Conservation (phyloP, 768 basidiomycete species). For the Phaeolepiota aurea region DNA sequence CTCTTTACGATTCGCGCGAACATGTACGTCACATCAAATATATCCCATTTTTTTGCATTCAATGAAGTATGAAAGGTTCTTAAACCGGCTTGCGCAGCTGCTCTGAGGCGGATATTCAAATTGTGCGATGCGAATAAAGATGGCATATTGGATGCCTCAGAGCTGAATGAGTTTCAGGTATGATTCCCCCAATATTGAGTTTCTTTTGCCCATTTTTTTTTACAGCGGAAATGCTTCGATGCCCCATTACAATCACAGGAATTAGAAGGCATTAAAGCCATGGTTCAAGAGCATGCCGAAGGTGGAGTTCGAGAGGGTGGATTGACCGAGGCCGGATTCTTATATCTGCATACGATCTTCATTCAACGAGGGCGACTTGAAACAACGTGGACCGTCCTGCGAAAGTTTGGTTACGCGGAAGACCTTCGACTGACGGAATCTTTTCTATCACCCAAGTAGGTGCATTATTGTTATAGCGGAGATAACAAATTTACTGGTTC, state of each 20-base stretch:
- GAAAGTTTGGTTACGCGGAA: constrained; percentile 94
- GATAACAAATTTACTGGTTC: constrained; percentile 2
- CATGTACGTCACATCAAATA: constrained; percentile 47
- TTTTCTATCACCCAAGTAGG: constrained; percentile 85
- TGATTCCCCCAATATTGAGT: constrained; percentile 8
- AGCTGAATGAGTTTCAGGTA: constrained; percentile 97
- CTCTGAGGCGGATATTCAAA: constrained; percentile 91
- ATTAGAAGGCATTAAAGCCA: constrained; percentile 91
- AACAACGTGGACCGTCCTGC: constrained; percentile 95
- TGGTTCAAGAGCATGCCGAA: constrained; percentile 75
- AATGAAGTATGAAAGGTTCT: constrained; percentile 47
- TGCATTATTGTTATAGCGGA: constrained; percentile 11
- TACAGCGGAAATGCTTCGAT: constrained; percentile 89
- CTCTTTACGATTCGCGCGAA: constrained; percentile 92
- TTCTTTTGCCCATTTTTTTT: background rate
- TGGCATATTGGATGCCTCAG: constrained; percentile 79
- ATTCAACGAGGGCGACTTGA: constrained; percentile 93
- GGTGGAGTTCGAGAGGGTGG: constrained; percentile 71
- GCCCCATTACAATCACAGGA: constrained; percentile 88
- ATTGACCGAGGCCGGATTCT: constrained; percentile 87
- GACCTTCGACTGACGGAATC: constrained; percentile 83
- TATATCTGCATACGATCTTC: constrained; percentile 93
- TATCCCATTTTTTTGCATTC: constrained; percentile 7
- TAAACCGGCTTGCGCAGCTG: constrained; percentile 86
- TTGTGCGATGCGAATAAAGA: constrained; percentile 94